phyloP scores from a whole-genome alignment of 352 stramenopile genomes.

The Globisporangium okanoganense region DNA sequence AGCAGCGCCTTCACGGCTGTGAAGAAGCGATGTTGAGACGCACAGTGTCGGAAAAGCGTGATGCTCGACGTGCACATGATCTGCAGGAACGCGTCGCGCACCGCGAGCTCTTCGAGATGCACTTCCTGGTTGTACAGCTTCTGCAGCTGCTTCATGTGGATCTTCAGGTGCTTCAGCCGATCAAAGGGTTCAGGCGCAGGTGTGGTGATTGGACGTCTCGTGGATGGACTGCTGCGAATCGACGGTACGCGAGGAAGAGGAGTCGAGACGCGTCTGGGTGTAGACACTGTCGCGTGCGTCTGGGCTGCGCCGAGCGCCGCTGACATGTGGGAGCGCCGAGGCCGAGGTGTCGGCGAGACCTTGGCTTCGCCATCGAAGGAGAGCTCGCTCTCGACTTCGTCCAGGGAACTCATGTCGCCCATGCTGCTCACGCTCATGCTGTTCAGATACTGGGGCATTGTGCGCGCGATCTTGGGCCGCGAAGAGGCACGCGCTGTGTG shows the following conservation, averaged over 20 bases:
- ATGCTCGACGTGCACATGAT: slow-evolving; percentile 43
- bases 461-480: background rate
- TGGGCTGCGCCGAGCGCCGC: background rate
- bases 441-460: background rate
- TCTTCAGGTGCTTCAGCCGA: slow-evolving; percentile 37
- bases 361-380: slow-evolving; percentile 6
- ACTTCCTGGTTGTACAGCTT: slow-evolving; percentile 42
- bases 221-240: background rate
- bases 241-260: background rate
- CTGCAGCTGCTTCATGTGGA: slow-evolving; percentile 49
- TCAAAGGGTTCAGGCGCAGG: slow-evolving; percentile 5
- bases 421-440: slow-evolving; percentile 3
- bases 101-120: slow-evolving; percentile 39
- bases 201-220: slow-evolving; percentile 3
- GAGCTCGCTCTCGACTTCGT: slow-evolving; percentile 6
- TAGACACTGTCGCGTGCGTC: background rate
- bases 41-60: slow-evolving; percentile 37
- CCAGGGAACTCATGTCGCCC: slow-evolving; percentile 12
- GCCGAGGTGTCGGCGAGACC: slow-evolving; percentile 3
- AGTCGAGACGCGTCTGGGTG: background rate
- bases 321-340: background rate
- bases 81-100: slow-evolving; percentile 32
- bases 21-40: slow-evolving; percentile 30
- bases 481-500: slow-evolving; percentile 5
- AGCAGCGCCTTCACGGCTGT: slow-evolving; percentile 38